Evolutionary conservation across 2,329 filamentous ascomycete genomes (phyloP).

Genomic region (Dichotomopilus funicola): DNA sequence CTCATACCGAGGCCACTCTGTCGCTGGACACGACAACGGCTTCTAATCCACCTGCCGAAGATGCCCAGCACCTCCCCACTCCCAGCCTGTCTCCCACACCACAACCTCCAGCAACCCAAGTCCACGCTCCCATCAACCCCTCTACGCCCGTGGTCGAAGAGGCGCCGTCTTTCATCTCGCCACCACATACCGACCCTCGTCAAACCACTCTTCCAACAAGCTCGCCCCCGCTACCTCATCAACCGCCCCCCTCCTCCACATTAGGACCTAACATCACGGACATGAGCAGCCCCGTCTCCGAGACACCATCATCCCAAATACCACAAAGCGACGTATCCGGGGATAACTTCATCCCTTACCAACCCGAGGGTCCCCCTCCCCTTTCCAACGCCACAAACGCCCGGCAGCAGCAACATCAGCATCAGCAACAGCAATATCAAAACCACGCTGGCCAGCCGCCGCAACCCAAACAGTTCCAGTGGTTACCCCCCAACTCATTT

Average conservation of each 20-base stretch:
- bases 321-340: slow-evolving; percentile 10
- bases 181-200: slow-evolving; percentile 3
- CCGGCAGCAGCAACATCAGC: slow-evolving; percentile 18
- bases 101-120: background rate
- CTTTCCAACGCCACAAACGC: too few relatives aligned
- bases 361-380: slow-evolving; percentile 47
- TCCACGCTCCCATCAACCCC: slow-evolving; percentile 1
- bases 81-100: slow-evolving; percentile 3
- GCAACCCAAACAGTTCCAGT: too few relatives aligned
- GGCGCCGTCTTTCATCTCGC: background rate
- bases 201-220: slow-evolving; percentile 7
- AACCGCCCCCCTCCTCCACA: background rate
- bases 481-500: background rate
- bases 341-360: slow-evolving; percentile 48
- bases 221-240: slow-evolving; percentile 3
- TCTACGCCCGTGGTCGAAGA: background rate
- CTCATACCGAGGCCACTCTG: background rate
- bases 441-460: too few relatives aligned
- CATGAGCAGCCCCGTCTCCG: slow-evolving; percentile 1
- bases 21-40: background rate
- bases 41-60: background rate
- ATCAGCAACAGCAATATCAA: slow-evolving; percentile 2
- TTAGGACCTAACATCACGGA: background rate
- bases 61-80: background rate
- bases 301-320: background rate